A percentile compares a stretch with the other conserved stretches of the same genome.
Conservation (phyloP, 176 grass and related monocot genomes). For the Saccharum spontaneum region DNA sequence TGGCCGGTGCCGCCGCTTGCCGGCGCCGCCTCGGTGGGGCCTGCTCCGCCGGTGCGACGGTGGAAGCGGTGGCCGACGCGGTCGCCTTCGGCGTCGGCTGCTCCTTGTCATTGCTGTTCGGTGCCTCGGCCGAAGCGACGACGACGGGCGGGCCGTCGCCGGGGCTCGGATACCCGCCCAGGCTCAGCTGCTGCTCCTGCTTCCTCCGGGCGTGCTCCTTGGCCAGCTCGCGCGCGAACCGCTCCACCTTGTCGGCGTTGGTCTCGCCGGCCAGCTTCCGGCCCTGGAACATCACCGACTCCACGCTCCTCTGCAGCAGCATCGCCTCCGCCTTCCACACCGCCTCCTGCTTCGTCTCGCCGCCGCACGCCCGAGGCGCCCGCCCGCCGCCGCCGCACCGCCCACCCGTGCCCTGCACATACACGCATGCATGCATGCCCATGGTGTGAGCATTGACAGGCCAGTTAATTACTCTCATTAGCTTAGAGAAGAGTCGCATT, state of each 20-base stretch:
- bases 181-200: background rate
- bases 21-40: background rate
- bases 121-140: background rate
- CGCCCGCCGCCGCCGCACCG: background rate
- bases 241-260: constrained; percentile 79
- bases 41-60: too few relatives aligned
- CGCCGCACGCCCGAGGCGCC: background rate
- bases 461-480: background rate
- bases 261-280: constrained; percentile 67
- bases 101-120: background rate
- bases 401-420: constrained; percentile 45
- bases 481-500: too few relatives aligned
- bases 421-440: background rate
- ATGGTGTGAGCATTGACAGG: background rate
- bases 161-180: too few relatives aligned
- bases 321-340: constrained; percentile 57
- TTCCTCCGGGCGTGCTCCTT: constrained; percentile 59
- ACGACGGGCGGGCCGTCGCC: background rate
- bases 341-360: constrained; percentile 12
- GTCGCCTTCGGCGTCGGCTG: background rate
- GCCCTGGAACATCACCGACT: constrained; percentile 74
- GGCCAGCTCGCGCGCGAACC: constrained; percentile 63
- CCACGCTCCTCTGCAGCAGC: constrained; percentile 73
- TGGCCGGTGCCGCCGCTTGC: background rate
- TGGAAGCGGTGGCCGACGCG: background rate